Evolutionary conservation across 352 stramenopile species (phyloP).

Genomic region (Phytopythium chamaehyphon): DNA sequence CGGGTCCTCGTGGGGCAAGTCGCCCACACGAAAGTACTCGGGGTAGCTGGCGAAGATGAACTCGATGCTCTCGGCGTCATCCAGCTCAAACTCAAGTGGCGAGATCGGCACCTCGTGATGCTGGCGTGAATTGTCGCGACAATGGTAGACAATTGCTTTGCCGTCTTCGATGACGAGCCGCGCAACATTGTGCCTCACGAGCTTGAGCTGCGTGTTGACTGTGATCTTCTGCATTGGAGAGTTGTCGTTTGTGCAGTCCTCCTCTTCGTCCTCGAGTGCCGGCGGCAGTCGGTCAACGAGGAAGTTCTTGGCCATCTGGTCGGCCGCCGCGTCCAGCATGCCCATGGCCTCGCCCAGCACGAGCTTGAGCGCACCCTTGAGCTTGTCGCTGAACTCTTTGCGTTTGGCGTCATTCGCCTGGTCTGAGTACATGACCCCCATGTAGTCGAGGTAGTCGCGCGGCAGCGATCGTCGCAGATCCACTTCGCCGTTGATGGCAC

Average conservation of each 20-base stretch:
- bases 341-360: conserved; percentile 62
- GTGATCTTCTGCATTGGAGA: conserved; percentile 78
- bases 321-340: conserved; percentile 66
- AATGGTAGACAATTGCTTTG: conserved; percentile 77
- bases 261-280: conserved; percentile 65
- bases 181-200: conserved; percentile 63
- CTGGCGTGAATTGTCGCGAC: conserved; percentile 71
- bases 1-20: conserved; percentile 68
- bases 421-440: conserved; percentile 87
- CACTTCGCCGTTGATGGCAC: conserved; percentile 55
- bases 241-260: conserved; percentile 75
- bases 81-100: conserved; percentile 73
- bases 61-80: conserved; percentile 78
- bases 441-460: conserved; percentile 85
- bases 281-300: conserved; percentile 75
- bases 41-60: conserved; percentile 74
- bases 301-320: conserved; percentile 85
- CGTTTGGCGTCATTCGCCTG: conserved; percentile 37
- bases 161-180: conserved; percentile 74
- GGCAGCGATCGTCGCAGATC: conserved; percentile 70
- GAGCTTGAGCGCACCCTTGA: conserved; percentile 57
- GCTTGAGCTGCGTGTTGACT: conserved; percentile 72
- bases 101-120: conserved; percentile 69
- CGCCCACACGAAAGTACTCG: conserved; percentile 70
- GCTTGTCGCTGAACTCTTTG: conserved; percentile 39